Base-by-base conservation (phyloP, 2,329 filamentous ascomycete species). In the Colletotrichum sp. region DNA sequence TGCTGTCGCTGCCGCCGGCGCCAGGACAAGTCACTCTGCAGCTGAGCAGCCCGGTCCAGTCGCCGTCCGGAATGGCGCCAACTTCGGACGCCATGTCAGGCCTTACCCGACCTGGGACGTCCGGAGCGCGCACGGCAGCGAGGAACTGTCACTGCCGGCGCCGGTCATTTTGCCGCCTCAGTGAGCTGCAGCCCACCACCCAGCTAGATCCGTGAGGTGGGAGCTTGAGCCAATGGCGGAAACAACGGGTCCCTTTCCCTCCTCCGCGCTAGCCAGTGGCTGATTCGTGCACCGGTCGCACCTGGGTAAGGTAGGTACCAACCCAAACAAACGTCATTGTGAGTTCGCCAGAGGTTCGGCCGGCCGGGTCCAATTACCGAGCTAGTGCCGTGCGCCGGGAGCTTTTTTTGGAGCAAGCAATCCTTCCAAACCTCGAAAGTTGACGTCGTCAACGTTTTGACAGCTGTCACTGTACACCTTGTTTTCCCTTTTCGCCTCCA, bases 171-270 rank as follows among this genome's bases (percentile, higher is more conserved):
- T 44, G 21, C 71, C 36, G 64, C 28, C 52, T 44, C 34, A 49
- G 10, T 7, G 39, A 55, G 39, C 28, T 39, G 32, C 60, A 65
- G 62, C 34, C 44, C 44, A 49, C 39, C 39, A 44, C 39, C 39
- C 39, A 49, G 3, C 44, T 49, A 39, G 21, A 8, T 34, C 16
- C 21, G 68, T 64, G n/a, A 49, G 44, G 63, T 39, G 72, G 24
- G 44, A 75, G 72, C 72, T 75, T 36, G 62, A 62, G 63, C 73
- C 73, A 76, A 76, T 72, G 63, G 73, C 73, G 36, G 69, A 72
- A 62, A 59, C 39, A 57, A 64, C 39, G 73, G 69, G 69, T 26
- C 73, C 24, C 55, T 16, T 26, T 44, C 57, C 62, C 32, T 21
- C 32, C 10, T 32, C 36, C 55, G 32, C 57, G 44, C 73, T 59